Base-by-base conservation (phyloP, 2,329 filamentous ascomycete genomes). In the Pyrenochaeta sp. region DNA sequence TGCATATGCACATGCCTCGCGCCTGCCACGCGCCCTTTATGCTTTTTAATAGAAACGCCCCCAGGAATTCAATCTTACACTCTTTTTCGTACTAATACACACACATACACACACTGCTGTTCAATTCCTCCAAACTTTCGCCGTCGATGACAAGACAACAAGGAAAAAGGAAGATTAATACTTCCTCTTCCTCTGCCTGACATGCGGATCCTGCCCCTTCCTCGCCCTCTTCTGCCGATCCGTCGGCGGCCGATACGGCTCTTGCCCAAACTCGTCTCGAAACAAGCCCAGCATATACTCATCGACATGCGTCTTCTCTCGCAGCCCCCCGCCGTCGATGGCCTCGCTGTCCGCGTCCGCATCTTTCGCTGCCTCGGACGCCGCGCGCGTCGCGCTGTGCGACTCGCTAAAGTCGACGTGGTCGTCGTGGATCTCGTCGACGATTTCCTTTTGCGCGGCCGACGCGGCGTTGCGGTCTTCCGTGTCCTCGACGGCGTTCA, bases 401-500 rank as follows among this genome's bases (percentile, higher is more conserved):
- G 51, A 59, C 43, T 72, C 69, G 29, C 57, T 65, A 41, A 72
- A 72, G 41, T 72, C 69, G 15, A 67, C 77, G 31, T 76, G 72
- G 13, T 74, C 72, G 19, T 76, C 75, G 13, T 68, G 69, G 6
- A 70, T 73, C 27, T 73, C 70, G 5, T 90, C 85, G 32, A 86
- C 81, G 10, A 94, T 87, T 69, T 99, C 94, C 63, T 89, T 94
- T 67, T 95, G 88, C 0, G 94, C 94, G 7, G 88, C 83, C 37
- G 89, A 87, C 2, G 94, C 94, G 0, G 94, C 94, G 18, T 85
- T 86, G 10, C 93, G 89, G 65, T 99, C 94, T 66, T 99, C 94
- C 34, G 83, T 84, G 61, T 99, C 94, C 72, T 99, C 94, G 0
- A 91, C 93, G 53, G 90, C 88, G 58, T 95, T 91, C 21, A 99